Evolutionary conservation across 2,329 filamentous ascomycete genomes (phyloP).

Genomic region (Talaromyces sp.): DNA sequence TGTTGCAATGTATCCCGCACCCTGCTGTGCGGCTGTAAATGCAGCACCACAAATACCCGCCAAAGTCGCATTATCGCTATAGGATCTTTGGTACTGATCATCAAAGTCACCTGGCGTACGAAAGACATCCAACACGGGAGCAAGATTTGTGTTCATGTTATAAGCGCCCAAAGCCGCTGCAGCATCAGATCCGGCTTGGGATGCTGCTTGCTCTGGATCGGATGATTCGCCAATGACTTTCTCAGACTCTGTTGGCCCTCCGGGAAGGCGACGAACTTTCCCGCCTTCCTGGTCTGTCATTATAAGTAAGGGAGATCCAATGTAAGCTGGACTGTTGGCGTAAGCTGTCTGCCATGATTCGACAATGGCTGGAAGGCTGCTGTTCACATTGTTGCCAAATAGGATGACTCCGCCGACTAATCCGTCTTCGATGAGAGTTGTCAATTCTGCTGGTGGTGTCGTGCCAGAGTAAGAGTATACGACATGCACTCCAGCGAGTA

Average conservation of each 20-base stretch:
- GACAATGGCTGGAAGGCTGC: constrained; percentile 24
- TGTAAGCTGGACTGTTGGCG: constrained; percentile 21
- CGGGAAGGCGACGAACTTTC: constrained; percentile 26
- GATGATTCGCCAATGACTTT: constrained; percentile 26
- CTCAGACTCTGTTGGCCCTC: constrained; percentile 25
- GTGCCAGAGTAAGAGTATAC: constrained; percentile 32
- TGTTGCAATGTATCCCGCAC: constrained; percentile 23
- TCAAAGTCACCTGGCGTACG: constrained; percentile 27
- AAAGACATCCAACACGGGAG: constrained; percentile 31
- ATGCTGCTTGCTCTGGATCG: constrained; percentile 22
- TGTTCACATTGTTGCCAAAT: constrained; percentile 30
- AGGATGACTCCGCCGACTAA: constrained; percentile 33
- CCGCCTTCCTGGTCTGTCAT: constrained; percentile 36
- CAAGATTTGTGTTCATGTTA: constrained; percentile 28
- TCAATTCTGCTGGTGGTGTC: constrained; percentile 26
- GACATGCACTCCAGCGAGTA: constrained; percentile 28
- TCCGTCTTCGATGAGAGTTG: constrained; percentile 26
- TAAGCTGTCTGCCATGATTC: constrained; percentile 26
- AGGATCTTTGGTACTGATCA: constrained; percentile 28
- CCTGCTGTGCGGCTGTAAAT: constrained; percentile 26
- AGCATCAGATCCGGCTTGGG: constrained; percentile 24
- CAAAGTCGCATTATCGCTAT: constrained; percentile 25
- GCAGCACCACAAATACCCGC: constrained; percentile 23
- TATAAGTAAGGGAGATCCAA: constrained; percentile 27
- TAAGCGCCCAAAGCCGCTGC: constrained; percentile 21